Evolutionary conservation across 1,139 yeast genomes (phyloP), one percentile per base, ranked within the genome.

Genomic region (Nadsonia starkeyi-henricii): DNA sequence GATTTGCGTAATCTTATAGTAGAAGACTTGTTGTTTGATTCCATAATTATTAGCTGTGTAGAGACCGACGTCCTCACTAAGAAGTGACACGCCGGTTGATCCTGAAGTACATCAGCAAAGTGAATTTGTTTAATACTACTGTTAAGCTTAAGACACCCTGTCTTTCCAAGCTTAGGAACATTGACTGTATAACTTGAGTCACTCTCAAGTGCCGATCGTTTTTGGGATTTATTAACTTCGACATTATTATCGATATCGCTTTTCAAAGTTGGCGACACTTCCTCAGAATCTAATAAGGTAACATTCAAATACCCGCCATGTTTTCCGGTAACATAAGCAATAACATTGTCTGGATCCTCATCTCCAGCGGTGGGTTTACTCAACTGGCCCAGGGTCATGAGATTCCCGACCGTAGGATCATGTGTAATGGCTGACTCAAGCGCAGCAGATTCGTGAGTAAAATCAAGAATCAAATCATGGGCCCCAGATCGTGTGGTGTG

Each of bases 11-110:
- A 33, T 3, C 12, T 12, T 9, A 33, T 13, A 4, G 19, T 28
- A 17, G 30, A 50, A 44, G n/a, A 8, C 28, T 15, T 47, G 23
- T 7, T 33, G 20, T 2, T 18, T n/a, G 13, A 18, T 47, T 2
- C 20, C 41, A 19, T 26, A 15, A 5, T 19, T 39, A 37, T 42
- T 19, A 15, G 19, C 20, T 23, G 41, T 44, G 13, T 48, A 47
- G 26, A 51, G 41, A 48, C 44, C 8, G 41, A 41, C 3, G 57
- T 55, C 17, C 39, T 12, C 17, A 33, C 39, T 15, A 33, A 15
- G 12, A 33, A 33, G 17, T 33, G 17, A 33, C 5, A 15, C 15
- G 39, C 17, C 17, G 39, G 39, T 4, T 33, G 39, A n/a, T 33
- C 39, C 15, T 33, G 17, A 4, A 33, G 4, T 13, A n/a, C 17